These are phyloP conservation scores for Periconia sp. DNA, from an alignment of 2,329 filamentous ascomycete genomes.

Conservation along the genomic window DNA sequence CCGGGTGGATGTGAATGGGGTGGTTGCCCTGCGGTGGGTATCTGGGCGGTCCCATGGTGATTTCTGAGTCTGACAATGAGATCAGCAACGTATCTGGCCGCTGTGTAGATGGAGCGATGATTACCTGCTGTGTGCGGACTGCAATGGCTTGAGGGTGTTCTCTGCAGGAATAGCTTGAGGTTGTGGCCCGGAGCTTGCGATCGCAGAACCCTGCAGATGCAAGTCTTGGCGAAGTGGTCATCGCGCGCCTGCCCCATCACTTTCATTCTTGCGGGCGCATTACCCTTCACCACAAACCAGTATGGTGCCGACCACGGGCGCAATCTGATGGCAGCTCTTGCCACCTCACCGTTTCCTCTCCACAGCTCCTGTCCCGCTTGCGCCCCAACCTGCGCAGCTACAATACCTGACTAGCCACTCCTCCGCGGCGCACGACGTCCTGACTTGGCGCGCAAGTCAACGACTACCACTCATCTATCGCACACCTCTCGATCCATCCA, in stretches of 20 bases:
- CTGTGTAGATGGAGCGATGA: background rate
- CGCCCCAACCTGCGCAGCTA: slow-evolving; percentile 18
- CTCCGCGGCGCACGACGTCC: slow-evolving; percentile 21
- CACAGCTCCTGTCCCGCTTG: too few relatives aligned
- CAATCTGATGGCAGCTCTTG: slow-evolving; percentile 31
- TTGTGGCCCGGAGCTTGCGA: too few relatives aligned
- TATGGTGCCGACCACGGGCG: too few relatives aligned
- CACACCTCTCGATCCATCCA: background rate
- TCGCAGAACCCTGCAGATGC: slow-evolving; percentile 1
- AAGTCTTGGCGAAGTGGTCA: too few relatives aligned
- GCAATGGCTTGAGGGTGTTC: slow-evolving; percentile 43
- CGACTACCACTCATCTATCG: slow-evolving; percentile 1
- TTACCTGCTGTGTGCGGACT: slow-evolving; percentile 31
- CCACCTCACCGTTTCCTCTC: slow-evolving; percentile 13
- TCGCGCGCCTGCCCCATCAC: too few relatives aligned
- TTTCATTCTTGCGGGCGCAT: too few relatives aligned
- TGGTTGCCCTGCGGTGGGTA: slow-evolving; percentile 51
- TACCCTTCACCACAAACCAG: too few relatives aligned
- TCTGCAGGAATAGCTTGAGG: too few relatives aligned
- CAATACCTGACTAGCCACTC: slow-evolving; percentile 8
- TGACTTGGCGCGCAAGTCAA: slow-evolving; percentile 1
- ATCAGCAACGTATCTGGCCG: slow-evolving; percentile 13
- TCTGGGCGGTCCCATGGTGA: slow-evolving; percentile 47
- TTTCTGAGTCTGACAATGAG: slow-evolving; percentile 21
- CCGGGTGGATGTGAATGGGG: slow-evolving; percentile 65